These are phyloP conservation scores for Pseudogymnoascus sp. DNA, from an alignment of 2,329 filamentous ascomycete species.

Conservation along the genomic window DNA sequence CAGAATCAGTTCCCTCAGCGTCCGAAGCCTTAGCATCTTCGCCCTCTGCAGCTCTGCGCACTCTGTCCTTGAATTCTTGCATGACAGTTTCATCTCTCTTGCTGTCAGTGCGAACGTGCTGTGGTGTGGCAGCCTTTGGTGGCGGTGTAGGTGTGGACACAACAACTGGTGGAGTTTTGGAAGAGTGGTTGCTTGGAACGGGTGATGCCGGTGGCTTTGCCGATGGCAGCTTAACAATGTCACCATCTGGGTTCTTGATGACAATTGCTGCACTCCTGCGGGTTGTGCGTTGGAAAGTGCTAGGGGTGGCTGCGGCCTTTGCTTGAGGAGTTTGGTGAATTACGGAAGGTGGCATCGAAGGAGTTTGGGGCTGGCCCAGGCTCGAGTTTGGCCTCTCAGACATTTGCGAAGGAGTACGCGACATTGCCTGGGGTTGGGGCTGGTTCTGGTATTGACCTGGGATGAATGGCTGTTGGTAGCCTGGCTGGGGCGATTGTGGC, in stretches of 20 bases:
- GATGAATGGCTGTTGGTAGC: conserved; percentile 36
- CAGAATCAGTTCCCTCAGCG: conserved; percentile 23
- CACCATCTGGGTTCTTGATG: conserved; percentile 78
- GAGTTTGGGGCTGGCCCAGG: conserved; percentile 28
- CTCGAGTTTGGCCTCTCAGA: conserved; percentile 51
- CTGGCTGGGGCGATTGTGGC: conserved; percentile 37
- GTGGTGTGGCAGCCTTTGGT: conserved; percentile 59
- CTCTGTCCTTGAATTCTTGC: conserved; percentile 61
- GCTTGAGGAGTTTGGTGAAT: conserved; percentile 52
- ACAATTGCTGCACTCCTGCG: conserved; percentile 65
- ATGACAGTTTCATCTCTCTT: conserved; percentile 78
- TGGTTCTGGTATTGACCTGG: conserved; percentile 31
- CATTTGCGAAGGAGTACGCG: conserved; percentile 72
- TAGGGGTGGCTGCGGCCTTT: conserved; percentile 32
- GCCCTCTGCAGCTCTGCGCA: conserved; percentile 30
- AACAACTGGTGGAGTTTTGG: conserved; percentile 53
- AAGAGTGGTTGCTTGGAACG: conserved; percentile 41
- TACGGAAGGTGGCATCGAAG: conserved; percentile 24
- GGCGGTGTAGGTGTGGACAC: conserved; percentile 73
- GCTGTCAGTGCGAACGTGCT: conserved; percentile 66
- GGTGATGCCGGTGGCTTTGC: conserved; percentile 56
- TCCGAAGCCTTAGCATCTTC: conserved; percentile 29
- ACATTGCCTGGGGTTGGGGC: conserved; percentile 62
- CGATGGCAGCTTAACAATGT: conserved; percentile 61
- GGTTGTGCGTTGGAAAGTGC: conserved; percentile 23